Conservation (phyloP, 371 early-diverging fungal species). For the Saksenaea oblongispora region DNA sequence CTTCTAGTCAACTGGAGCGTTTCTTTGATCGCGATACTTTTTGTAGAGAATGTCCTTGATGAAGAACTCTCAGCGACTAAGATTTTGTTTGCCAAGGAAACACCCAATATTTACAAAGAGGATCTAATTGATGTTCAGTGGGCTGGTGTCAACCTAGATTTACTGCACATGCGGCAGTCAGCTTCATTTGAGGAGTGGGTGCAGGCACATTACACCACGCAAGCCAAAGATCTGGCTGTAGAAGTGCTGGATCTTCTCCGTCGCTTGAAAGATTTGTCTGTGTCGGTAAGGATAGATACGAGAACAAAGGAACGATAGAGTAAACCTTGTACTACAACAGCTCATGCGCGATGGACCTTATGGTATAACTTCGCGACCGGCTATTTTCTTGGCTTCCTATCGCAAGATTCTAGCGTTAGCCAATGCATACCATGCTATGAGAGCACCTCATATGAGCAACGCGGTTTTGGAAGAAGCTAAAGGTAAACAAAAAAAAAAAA, state of each 20-base stretch:
- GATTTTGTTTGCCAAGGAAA: slow-evolving; percentile 52
- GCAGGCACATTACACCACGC: background rate
- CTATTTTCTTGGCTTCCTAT: slow-evolving; percentile 39
- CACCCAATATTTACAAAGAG: slow-evolving; percentile 59
- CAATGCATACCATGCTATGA: slow-evolving; percentile 15
- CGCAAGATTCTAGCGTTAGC: slow-evolving; percentile 14
- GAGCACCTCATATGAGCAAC: background rate
- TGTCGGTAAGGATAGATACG: slow-evolving; percentile 13
- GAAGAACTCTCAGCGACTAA: slow-evolving; percentile 29
- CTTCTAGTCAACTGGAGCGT: background rate
- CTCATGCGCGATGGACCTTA: slow-evolving; percentile 43
- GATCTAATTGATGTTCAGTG: slow-evolving; percentile 56
- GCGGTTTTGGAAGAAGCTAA: slow-evolving; percentile 3
- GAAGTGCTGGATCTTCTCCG: background rate
- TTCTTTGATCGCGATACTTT: background rate
- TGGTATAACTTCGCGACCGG: slow-evolving; percentile 35
- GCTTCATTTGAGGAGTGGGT: background rate
- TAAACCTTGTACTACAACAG: slow-evolving; percentile 13
- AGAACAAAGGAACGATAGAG: background rate
- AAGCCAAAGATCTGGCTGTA: background rate
- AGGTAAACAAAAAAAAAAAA: slow-evolving; percentile 9
- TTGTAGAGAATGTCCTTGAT: slow-evolving; percentile 23
- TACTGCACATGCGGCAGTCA: slow-evolving; percentile 7
- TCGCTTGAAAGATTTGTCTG: slow-evolving; percentile 8
- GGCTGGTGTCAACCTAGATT: slow-evolving; percentile 32